Base-by-base conservation (phyloP, 202 grass and related monocot species). In the Eragrostis tef region DNA sequence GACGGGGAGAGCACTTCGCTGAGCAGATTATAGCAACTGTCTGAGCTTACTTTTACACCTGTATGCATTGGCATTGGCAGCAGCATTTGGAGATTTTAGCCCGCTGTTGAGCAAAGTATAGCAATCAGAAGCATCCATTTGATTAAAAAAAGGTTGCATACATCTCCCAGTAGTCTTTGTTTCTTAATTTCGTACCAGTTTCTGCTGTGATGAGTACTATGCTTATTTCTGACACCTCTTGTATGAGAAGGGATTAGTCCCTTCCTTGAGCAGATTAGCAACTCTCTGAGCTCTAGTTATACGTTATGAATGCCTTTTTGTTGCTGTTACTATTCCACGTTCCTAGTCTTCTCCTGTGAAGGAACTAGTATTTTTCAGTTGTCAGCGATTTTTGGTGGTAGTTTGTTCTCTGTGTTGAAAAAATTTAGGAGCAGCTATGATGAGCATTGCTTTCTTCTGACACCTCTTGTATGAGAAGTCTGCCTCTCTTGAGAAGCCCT, bases 391-490 rank as follows among this genome's bases (percentile, higher is more conserved):
- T 24, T 72, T 0, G 20, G 9, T 25, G 11, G 2, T 51, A 13
- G 20, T 26, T 52, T 36, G 21, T 43, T 41, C 0, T 51, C 10
- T 16, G 9, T 67, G 16, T 69, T 22, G 27, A 31, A 1, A 6
- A 11, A 57, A 17, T 2, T 1, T 42, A 58, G 27, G 8, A 6
- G 12, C 12, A 77, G 82, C 87, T 85, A 16, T 82, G 87, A 89
- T 73, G 83, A 86, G 50, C 73, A 86, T 73, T 77, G 83, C 83
- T 86, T 82, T 11, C 43, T 89, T 89, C 83, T 86, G 87, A 89
- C 78, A 89, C 83, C 87, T 86, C 87, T 86, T 89, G 87, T 86
- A 89, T 67, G 87, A 89, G 87, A 81, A 78, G 73, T 9, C 42
- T 4, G 26, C 22, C 44, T 53, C 21, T 77, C 1, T 84, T 6